Conservation (phyloP, 2,329 filamentous ascomycete species). For the Stemphylium vesicarium region DNA sequence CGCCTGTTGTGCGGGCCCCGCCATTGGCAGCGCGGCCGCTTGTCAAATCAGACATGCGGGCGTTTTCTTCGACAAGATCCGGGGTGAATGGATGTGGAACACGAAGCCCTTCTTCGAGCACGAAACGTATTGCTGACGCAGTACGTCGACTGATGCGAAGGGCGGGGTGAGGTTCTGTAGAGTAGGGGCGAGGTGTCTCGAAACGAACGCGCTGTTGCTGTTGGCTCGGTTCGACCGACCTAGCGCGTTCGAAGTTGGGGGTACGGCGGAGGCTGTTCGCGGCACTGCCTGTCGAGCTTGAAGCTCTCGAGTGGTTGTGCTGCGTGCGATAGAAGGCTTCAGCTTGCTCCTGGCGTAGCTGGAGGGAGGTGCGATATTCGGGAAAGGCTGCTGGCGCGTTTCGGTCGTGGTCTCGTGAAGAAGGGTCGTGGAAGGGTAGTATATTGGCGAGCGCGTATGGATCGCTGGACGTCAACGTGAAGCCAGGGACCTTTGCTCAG, state of each 20-base stretch:
- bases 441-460: conserved; percentile 36
- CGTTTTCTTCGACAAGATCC: conserved; percentile 85
- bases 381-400: conserved; percentile 35
- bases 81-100: conserved; percentile 82
- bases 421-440: conserved; percentile 28
- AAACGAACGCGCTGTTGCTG: conserved; percentile 46
- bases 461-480: conserved; percentile 39
- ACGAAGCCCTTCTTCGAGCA: conserved; percentile 88
- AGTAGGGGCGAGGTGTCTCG: conserved; percentile 36
- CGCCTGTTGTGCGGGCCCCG: conserved; percentile 60
- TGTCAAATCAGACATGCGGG: conserved; percentile 86
- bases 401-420: conserved; percentile 48
- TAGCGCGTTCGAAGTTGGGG: conserved; percentile 55
- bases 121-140: conserved; percentile 87
- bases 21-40: conserved; percentile 65
- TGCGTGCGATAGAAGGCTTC: conserved; percentile 43
- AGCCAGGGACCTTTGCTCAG: conserved; percentile 15
- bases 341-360: conserved; percentile 53
- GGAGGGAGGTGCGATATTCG: conserved; percentile 45
- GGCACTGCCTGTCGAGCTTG: conserved; percentile 60
- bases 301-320: conserved; percentile 54
- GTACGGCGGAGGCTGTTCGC: conserved; percentile 61
- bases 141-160: conserved; percentile 81
- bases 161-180: conserved; percentile 59
- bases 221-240: conserved; percentile 54